Conservation (phyloP, 768 basidiomycete species). For the Pisolithus orientalis region DNA sequence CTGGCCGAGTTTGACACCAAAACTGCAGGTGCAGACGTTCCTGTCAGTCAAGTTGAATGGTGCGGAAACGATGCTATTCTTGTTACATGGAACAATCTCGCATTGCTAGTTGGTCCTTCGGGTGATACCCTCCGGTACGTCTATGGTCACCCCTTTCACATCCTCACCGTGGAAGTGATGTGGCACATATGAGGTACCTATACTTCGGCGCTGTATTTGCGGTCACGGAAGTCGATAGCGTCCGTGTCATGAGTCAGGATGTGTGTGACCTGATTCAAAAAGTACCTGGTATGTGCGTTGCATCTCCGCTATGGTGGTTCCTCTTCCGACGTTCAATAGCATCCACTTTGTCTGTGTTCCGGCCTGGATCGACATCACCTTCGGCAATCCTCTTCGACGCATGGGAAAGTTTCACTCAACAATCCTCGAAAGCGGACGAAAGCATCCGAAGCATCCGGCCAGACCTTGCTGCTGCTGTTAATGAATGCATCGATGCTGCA, state of each 20-base stretch:
- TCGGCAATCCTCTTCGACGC: constrained; percentile 92
- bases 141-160: background rate
- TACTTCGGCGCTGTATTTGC: constrained; percentile 73
- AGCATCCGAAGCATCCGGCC: constrained; percentile 82
- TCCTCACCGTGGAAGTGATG: constrained; percentile 6
- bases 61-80: constrained; percentile 94
- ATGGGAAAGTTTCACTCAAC: constrained; percentile 77
- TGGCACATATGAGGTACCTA: constrained; percentile 50
- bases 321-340: constrained; percentile 34
- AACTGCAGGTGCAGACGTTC: constrained; percentile 49
- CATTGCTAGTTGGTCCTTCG: constrained; percentile 85
- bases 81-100: constrained; percentile 73
- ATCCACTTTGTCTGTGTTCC: constrained; percentile 77
- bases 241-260: constrained; percentile 75
- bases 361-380: constrained; percentile 88
- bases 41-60: constrained; percentile 78
- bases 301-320: background rate
- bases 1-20: constrained; percentile 82
- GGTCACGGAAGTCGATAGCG: constrained; percentile 84
- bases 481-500: constrained; percentile 91
- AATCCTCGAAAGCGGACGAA: constrained; percentile 90
- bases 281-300: constrained; percentile 64
- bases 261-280: constrained; percentile 88
- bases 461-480: constrained; percentile 81
- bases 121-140: constrained; percentile 81